Base-by-base conservation (phyloP, 768 basidiomycete genomes). In the Macrocybe gigantea region DNA sequence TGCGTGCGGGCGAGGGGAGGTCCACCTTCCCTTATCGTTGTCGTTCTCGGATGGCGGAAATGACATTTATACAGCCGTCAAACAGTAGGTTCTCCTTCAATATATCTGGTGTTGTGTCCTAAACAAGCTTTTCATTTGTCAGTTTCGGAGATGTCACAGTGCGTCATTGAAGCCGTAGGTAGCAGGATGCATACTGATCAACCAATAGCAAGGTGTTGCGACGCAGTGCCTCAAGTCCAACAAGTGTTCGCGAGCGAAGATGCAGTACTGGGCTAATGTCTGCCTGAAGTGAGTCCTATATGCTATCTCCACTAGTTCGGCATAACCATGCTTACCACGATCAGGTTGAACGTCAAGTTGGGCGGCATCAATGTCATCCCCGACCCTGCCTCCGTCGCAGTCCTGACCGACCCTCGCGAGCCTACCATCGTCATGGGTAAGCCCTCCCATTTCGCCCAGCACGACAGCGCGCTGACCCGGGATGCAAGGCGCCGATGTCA, bases 191-290 rank as follows among this genome's bases (percentile, higher is more conserved):
- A 34, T 2, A 13, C 15, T 8, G 1, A 30, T 15, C 22, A 13
- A 13, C 52, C 41, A 49, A 13, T 57, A 88, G 81, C 73, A 76
- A 56, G 89, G 89, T 36, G 82, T 92, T 7, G 79, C 87, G 0
- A 91, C 90, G 0, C 90, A 92, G 48, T 92, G 90, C 60, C 52
- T 92, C 48, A 86, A 85, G 63, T 69, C 74, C 2, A 58, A 50
- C 5, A 88, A 89, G 51, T 84, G 83, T 57, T 66, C 59, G 44
- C 62, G 76, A 0, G 88, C 85, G 0, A 89, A 83, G 47, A 60
- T 72, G 0, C 90, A 92, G 51, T 93, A 89, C 50, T 92, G 77
- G 60, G 87, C 87, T 0, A 93, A 92, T 51, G 83, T 91, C 0
- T 80, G 80, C 56, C 61, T 92, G 8, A 91, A 92, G 89, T 88